phyloP scores from a whole-genome alignment of 306 rosid species.

The Vicia sativa region DNA sequence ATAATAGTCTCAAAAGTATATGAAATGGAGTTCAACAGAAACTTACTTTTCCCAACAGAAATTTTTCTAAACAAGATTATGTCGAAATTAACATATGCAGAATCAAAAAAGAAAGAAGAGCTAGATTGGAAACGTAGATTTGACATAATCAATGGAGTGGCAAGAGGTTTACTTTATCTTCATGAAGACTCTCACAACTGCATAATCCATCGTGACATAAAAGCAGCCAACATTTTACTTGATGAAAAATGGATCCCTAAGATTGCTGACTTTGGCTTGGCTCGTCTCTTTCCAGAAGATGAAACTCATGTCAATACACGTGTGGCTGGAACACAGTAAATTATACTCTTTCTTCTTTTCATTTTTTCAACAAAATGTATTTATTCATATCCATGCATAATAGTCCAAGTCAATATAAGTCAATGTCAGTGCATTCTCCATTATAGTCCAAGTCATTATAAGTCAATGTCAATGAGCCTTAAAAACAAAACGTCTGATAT shows the following conservation, averaged over 20 bases:
- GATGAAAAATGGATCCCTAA: slow-evolving; percentile 42
- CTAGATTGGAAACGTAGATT: slow-evolving; percentile 40
- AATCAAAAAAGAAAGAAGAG: slow-evolving; percentile 23
- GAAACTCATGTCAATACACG: slow-evolving; percentile 42
- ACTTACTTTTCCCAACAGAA: too few species aligned
- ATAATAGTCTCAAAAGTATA: too few species aligned
- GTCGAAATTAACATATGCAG: slow-evolving; percentile 6
- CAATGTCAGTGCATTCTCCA: slow-evolving; percentile 7
- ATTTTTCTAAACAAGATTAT: background rate
- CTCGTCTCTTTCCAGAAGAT: slow-evolving; percentile 41
- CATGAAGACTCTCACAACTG: slow-evolving; percentile 40
- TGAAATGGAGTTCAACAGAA: too few species aligned
- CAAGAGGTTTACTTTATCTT: slow-evolving; percentile 41
- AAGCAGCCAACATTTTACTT: slow-evolving; percentile 36
- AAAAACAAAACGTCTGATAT: background rate
- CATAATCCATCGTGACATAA: slow-evolving; percentile 44
- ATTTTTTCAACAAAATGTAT: slow-evolving; percentile 3
- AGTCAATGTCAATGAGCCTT: slow-evolving; percentile 8
- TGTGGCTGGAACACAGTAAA: slow-evolving; percentile 44
- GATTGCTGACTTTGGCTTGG: slow-evolving; percentile 45
- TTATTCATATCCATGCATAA: background rate
- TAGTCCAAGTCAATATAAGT: background rate
- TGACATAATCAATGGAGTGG: slow-evolving; percentile 42
- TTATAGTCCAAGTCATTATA: background rate
- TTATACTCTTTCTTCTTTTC: background rate